Evolutionary conservation across 345 rosid species (phyloP), one percentile per base, ranked within the genome.

Genomic region (Heritiera fomes): DNA sequence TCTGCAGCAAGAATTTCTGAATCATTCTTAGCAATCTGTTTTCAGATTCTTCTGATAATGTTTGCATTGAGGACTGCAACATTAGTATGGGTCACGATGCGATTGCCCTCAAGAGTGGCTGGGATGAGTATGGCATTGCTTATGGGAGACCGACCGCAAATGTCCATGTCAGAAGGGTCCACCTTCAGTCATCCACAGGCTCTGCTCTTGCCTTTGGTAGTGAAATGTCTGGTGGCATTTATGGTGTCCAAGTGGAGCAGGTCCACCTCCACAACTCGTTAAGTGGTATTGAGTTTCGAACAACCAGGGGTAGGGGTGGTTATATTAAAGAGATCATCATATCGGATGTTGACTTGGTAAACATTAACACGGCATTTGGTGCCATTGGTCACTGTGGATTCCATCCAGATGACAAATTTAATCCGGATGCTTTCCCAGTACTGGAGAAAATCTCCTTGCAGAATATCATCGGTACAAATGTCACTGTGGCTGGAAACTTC

Each of bases 151-250:
- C 94, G 13, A 91, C 97, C 49, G 82, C 81, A 2, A 64, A 87
- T 8, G 87, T 91, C 7, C 92, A 88, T 75, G 87, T 95, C 64
- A 85, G 97, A 71, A 82, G 84, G 84, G 92, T 90, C 73, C 81
- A 75, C 65, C 85, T 95, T 47, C 89, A 86, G 77, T 95, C 99
- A 69, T 87, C 86, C 50, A 82, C 95, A 0, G 99, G 98, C 18
- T 88, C 98, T 6, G 83, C 87, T 46, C 85, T 95, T 69, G 90
- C 99, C 75, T 92, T 92, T n/a, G 99, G 99, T 4, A 95, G 99
- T 50, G 98, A 95, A 80, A 95, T 95, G 99, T 95, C 99, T 7
- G 97, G 99, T 40, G 99, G 99, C 64, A 89, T 95, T 77, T 91
- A 93, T 1, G 82, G 87, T 66, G 83, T 93, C 13, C 88, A 74